Evolutionary conservation across 768 basidiomycete species (phyloP).

Genomic region (Panaeolus cyanescens): DNA sequence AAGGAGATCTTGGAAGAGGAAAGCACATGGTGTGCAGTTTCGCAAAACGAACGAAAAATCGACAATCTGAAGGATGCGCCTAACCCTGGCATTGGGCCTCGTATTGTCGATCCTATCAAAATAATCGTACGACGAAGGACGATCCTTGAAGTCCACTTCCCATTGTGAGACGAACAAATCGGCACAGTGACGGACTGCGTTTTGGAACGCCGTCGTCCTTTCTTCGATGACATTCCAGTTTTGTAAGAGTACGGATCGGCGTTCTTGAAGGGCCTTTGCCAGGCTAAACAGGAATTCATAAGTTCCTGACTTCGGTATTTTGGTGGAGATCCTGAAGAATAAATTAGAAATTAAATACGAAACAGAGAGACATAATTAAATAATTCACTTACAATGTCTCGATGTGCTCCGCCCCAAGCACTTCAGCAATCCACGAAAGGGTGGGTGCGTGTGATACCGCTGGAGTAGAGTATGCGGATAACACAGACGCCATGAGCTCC

Average conservation of each 20-base stretch:
- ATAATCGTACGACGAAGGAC: not conserved
- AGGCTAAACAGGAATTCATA: not conserved
- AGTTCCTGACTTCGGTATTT: not conserved
- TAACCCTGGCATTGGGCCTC: conserved; percentile 15
- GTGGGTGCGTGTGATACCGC: not conserved
- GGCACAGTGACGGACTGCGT: not conserved
- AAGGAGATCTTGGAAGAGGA: conserved; percentile 24
- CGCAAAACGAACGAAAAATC: conserved; percentile 22
- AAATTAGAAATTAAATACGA: not conserved
- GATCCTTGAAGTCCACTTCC: not conserved
- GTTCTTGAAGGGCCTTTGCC: not conserved
- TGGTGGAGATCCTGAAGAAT: not conserved
- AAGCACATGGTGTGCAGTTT: conserved; percentile 18
- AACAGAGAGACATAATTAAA: conserved; percentile 30
- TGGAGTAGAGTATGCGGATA: not conserved
- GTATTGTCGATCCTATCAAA: not conserved
- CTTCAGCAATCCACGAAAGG: not conserved
- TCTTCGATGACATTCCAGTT: not conserved
- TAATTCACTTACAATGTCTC: not conserved
- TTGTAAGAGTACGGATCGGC: not conserved
- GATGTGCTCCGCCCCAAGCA: not conserved
- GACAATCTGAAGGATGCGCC: conserved; percentile 25
- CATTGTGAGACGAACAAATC: not conserved
- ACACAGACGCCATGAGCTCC: not conserved
- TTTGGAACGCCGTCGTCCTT: not conserved